Conservation (phyloP, 495 filamentous ascomycete species). For the Parmelia sp. region DNA sequence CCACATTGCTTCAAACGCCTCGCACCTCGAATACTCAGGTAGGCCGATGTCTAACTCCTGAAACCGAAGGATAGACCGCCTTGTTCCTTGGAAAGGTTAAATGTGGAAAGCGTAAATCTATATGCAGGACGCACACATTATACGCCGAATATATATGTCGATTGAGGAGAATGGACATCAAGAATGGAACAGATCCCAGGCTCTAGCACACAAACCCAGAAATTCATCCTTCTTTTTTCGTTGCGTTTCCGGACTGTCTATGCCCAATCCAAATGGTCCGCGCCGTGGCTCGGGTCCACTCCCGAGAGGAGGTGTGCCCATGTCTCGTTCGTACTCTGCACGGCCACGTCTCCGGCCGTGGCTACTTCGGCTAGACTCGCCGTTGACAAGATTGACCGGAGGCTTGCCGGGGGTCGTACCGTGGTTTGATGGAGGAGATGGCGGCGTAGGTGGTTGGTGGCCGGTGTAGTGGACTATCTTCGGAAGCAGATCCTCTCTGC, state of each 20-base stretch:
- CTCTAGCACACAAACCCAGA: slow-evolving; percentile 72
- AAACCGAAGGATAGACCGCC: neutral
- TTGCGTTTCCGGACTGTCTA: slow-evolving; percentile 79
- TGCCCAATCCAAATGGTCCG: slow-evolving; percentile 68
- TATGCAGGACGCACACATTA: neutral
- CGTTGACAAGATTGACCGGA: slow-evolving; percentile 27
- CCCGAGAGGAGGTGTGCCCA: slow-evolving; percentile 63
- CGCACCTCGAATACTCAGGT: neutral
- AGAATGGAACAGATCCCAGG: slow-evolving; percentile 97
- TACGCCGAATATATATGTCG: neutral
- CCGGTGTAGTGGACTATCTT: slow-evolving; percentile 93
- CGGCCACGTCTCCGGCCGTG: slow-evolving; percentile 67
- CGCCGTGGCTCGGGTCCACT: slow-evolving; percentile 53
- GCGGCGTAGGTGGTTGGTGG: slow-evolving; percentile 84
- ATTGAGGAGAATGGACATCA: slow-evolving; percentile 38
- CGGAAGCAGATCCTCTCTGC: slow-evolving; percentile 83
- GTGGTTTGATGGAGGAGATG: slow-evolving; percentile 58
- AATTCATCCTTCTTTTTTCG: slow-evolving; percentile 93
- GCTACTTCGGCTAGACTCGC: slow-evolving; percentile 30
- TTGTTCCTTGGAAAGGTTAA: neutral
- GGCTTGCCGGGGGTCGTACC: slow-evolving; percentile 32
- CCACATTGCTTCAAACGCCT: neutral
- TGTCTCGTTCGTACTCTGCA: slow-evolving; percentile 86
- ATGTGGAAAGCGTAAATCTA: neutral
- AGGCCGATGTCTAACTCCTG: neutral